Percentiles rank a stretch among this genome's conserved stretches.
Evolutionary conservation across 164 flowering plant species (phyloP).

Genomic region (Liquidambar formosana): DNA sequence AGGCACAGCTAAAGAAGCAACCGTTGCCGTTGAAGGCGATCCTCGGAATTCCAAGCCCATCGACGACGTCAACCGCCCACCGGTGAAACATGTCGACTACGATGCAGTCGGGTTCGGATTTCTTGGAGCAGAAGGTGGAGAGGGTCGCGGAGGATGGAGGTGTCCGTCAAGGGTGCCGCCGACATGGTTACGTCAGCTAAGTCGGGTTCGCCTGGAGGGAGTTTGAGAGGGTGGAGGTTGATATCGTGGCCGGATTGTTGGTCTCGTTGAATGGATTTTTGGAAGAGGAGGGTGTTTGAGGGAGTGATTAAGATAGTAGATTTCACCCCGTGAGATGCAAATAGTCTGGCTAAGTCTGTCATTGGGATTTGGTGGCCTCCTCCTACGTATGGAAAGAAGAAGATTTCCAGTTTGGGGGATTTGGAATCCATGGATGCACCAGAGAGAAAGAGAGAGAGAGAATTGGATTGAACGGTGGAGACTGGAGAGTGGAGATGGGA

Average conservation of each 20-base stretch:
- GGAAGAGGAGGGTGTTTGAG: constrained; percentile 15
- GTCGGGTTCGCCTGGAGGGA: constrained; percentile 1
- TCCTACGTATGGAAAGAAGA: constrained; percentile 28
- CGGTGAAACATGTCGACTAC: constrained; percentile 33
- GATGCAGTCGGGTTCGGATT: constrained; percentile 31
- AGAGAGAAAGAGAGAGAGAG: background rate
- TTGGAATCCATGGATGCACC: background rate
- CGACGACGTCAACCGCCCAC: constrained; percentile 31
- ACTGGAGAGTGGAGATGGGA: too few relatives aligned
- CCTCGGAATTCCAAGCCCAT: too few relatives aligned
- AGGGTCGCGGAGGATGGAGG: constrained; percentile 26
- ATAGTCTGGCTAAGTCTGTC: constrained; percentile 27
- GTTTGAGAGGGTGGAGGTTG: constrained; percentile 4
- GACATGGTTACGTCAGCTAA: constrained; percentile 3
- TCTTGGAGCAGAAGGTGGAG: constrained; percentile 21
- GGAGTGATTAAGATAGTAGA: constrained; percentile 28
- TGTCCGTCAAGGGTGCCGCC: constrained; percentile 8
- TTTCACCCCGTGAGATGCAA: constrained; percentile 22
- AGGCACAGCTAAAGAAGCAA: constrained; percentile 21
- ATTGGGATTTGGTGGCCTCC: constrained; percentile 36
- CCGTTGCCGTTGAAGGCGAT: constrained; percentile 32
- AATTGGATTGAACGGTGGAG: too few relatives aligned
- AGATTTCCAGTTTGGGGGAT: background rate
- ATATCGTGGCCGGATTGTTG: constrained; percentile 6
- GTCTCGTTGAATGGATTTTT: constrained; percentile 15